phyloP scores from a whole-genome alignment of 108 stramenopile species.

The Seminavis robusta region DNA sequence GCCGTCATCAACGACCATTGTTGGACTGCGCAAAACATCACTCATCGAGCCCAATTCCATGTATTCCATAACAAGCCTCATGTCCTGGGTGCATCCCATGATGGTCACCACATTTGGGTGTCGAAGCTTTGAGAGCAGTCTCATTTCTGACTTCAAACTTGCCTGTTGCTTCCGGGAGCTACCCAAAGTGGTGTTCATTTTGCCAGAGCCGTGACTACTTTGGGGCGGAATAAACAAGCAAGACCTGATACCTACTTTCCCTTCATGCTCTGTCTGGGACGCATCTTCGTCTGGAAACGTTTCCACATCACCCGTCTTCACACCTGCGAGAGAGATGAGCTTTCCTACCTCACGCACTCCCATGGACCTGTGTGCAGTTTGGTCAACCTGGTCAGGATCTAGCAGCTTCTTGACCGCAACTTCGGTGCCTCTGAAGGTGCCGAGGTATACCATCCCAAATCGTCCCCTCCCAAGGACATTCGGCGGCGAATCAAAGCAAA shows the following conservation, averaged over 20 bases:
- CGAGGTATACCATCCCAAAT: slow-evolving; percentile 24
- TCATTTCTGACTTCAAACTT: slow-evolving; percentile 41
- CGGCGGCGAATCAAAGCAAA: slow-evolving; percentile 30
- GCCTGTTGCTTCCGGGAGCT: no score
- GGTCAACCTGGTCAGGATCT: no score
- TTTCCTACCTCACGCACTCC: no score
- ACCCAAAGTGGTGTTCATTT: no score
- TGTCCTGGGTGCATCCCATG: slow-evolving; percentile 24
- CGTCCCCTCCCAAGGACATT: slow-evolving; percentile 22
- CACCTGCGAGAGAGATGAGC: no score
- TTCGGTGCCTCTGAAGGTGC: slow-evolving; percentile 19
- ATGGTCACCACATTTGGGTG: slow-evolving; percentile 58
- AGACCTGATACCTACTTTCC: no score
- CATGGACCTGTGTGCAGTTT: no score
- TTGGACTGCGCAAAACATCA: slow-evolving; percentile 49
- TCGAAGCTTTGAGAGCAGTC: slow-evolving; percentile 35
- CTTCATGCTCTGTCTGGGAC: no score
- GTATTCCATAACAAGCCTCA: slow-evolving; percentile 57
- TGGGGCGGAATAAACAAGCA: no score
- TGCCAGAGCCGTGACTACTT: no score
- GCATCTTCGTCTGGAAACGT: no score
- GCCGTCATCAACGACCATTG: slow-evolving; percentile 36
- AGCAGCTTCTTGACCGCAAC: slow-evolving; percentile 28
- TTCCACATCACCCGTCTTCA: no score
- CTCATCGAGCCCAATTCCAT: slow-evolving; percentile 55